Evolutionary conservation across 106 monocot species (phyloP), one percentile per base, ranked within the genome.

Genomic region (Agapanthus africanus): DNA sequence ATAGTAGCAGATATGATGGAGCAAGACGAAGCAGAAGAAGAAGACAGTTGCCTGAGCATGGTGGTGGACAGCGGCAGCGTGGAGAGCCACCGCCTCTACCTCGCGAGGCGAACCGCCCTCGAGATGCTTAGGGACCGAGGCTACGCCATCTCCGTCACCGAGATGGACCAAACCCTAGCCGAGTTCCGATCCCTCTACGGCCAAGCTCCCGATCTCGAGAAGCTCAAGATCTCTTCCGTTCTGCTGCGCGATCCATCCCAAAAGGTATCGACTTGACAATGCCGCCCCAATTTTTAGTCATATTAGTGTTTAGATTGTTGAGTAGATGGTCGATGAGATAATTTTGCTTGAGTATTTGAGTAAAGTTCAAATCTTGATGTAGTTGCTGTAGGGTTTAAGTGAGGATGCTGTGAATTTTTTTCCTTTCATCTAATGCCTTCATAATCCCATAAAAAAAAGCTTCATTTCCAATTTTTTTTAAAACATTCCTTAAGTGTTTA

Each of bases 101-200:
- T 95, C 40, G 95, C 91, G 1, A 68, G 88, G 26, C 83, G 95
- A 6, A 95, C 95, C 28, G 37, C 77, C 6, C 79, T 91, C 31
- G 91, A 91, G 74, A 95, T 95, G 95, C 88, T 95, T 37, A 78
- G 77, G 1, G 95, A 95, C 73, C 91, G 95, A 1, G 86, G 91
- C 47, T 91, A 86, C 84, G 71, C 60, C 40, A 78, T 95, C 13
- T 42, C 64, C 23, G 49, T 63, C 50, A 27, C 73, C 7, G 73
- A 63, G 22, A 31, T 73, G 13, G 73, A 73, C 4, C 33, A 47
- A 25, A 36, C 34, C 4, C 64, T 73, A 37, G 33, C 63, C 37
- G 21, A 42, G 36, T 73, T 73, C 64, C 73, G 64, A 1, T 25
- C 49, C 4, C 4, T 37, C 36, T 64, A 49, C 61, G 63, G 73